Base-by-base conservation (phyloP, 805 yeast species). In the Metschnikowia sp. region DNA sequence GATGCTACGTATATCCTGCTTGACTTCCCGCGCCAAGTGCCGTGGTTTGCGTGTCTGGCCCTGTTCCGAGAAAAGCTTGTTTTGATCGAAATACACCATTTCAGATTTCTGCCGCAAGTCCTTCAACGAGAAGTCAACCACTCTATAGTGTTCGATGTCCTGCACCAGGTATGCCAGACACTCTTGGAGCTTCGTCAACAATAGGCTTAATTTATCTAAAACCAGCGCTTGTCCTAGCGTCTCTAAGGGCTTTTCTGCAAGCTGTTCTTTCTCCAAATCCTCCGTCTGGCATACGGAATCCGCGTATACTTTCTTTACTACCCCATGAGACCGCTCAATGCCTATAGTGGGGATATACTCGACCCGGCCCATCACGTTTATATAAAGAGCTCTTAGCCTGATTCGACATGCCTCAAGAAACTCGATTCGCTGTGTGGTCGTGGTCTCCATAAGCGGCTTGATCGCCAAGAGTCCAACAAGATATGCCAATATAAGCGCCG, bases 211-310 rank as follows among this genome's bases (percentile, higher is more conserved):
- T 46, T 60, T 66, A n/a, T 44, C 36, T 22, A 53, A 44, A 2
- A 72, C 51, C 36, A 53, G 47, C 5, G 40, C 51, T 45, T 62
- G 72, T 31, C 50, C 59, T 22, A 70, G 53, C 30, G 58, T 57
- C 47, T 69, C 75, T 0, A 37, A 45, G 7, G 48, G 48, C 10
- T 47, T 35, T 18, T 46, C 51, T 10, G 59, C 58, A 2, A 51
- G 56, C 33, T 49, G 39, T 19, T 57, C 57, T 30, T 57, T 51
- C 10, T 49, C 54, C 33, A 66, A 60, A 28, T 60, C 61, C 10
- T 58, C 63, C 2, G 77, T 72, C 51, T 72, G 77, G 36, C 64
- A 56, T 6, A 72, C 61, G 3, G 70, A 67, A 47, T 72, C 77
- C 3, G 71, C 64, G 35, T 62, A 65, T 13, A 62, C 58, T 49